Conservation (phyloP, 1,284 basidiomycete species). For the Microbotryomycetes sp. region DNA sequence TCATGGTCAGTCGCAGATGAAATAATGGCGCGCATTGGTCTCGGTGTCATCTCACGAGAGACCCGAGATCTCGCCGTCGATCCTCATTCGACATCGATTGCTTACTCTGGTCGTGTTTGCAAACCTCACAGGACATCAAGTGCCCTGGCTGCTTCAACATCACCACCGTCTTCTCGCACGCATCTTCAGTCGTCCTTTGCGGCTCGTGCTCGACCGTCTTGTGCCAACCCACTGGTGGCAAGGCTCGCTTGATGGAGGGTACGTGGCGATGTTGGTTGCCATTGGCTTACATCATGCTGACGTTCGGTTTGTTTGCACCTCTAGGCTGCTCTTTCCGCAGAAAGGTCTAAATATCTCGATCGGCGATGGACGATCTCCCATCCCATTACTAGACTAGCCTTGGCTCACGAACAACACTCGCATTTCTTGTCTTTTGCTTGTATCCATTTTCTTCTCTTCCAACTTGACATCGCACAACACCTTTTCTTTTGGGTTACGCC, state of each 20-base stretch:
- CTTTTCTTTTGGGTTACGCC: no score
- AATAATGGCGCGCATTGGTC: no score
- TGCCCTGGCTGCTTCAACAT: constrained; percentile 95
- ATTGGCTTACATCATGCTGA: not conserved
- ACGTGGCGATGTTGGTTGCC: constrained; percentile 43
- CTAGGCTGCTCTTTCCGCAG: constrained; percentile 57
- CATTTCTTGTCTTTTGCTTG: no score
- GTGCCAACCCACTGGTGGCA: constrained; percentile 98
- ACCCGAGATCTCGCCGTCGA: no score
- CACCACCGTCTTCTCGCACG: constrained; percentile 92
- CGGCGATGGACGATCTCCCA: not conserved
- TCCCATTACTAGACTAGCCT: no score
- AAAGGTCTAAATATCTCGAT: constrained; percentile 42
- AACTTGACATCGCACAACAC: no score
- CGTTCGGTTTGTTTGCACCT: not conserved
- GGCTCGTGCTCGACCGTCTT: constrained; percentile 89
- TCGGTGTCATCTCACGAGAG: no score
- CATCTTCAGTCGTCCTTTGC: constrained; percentile 88
- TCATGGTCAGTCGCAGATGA: constrained; percentile 79
- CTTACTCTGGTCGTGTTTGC: not conserved
- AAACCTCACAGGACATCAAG: constrained; percentile 62
- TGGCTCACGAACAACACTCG: no score
- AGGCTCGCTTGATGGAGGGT: constrained; percentile 97
- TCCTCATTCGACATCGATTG: no score
- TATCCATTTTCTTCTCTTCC: no score